Evolutionary conservation across 208 protist genomes (phyloP).

Genomic region (Tritrichomonas foetus): DNA sequence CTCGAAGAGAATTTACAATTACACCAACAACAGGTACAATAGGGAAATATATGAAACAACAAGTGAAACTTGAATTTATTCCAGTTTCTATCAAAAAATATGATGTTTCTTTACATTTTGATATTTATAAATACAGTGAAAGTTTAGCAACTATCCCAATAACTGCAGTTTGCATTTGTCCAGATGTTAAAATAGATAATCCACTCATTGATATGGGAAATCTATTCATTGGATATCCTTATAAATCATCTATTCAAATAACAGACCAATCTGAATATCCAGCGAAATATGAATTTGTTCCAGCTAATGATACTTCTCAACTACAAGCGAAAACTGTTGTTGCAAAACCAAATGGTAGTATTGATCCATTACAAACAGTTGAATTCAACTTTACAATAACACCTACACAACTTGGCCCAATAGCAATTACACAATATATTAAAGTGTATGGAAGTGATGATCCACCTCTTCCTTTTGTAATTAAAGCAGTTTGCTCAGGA

Average conservation of each 20-base stretch:
- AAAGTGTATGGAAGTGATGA: constrained; percentile 1
- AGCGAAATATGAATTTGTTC: neutral
- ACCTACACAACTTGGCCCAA: neutral
- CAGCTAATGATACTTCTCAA: neutral
- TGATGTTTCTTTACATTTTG: neutral
- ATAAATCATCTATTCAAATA: neutral
- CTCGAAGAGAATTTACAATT: neutral
- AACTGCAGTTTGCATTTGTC: neutral
- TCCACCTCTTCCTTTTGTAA: neutral
- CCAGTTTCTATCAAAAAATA: neutral
- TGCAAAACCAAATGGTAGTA: neutral
- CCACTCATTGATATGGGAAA: neutral
- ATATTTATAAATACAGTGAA: neutral
- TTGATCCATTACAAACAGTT: neutral
- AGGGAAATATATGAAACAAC: neutral
- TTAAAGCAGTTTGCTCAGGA: neutral
- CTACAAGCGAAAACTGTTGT: neutral
- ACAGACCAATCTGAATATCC: neutral
- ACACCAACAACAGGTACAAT: neutral
- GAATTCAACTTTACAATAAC: neutral
- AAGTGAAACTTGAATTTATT: neutral
- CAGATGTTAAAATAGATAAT: neutral
- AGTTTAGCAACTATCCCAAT: neutral
- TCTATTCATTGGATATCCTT: constrained; percentile 7
- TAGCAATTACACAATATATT: neutral